Evolutionary conservation across 2,329 filamentous ascomycete genomes (phyloP), one percentile per base, ranked within the genome.

Genomic region (Aspergillus neotritici): DNA sequence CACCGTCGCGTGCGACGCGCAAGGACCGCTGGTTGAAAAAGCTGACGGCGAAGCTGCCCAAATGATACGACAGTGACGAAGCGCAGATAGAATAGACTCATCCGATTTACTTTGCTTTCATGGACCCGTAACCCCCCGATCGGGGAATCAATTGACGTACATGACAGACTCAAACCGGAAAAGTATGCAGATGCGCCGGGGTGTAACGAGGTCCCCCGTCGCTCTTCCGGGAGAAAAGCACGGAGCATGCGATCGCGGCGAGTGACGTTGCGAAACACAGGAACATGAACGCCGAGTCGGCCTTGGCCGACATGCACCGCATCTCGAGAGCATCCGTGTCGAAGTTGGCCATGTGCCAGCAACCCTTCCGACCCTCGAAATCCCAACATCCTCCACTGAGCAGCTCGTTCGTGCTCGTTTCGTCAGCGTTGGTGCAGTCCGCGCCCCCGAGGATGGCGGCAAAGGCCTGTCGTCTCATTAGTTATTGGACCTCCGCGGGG

Each of bases 271-370:
- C 29, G 37, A 44, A 56, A 7, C 31, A 43, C n/a, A 57, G 43
- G 35, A 58, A 51, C 55, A 58, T 57, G 29, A 58, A 60, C 5
- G 51, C 50, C 15, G 38, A 36, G 31, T 58, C 50, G 4, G 55
- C 53, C 11, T 49, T 49, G 13, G 54, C 55, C 11, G 45, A 49
- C 3, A 40, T 44, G 34, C 56, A 60, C 6, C 53, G 47, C 28
- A 43, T 45, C 13, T 53, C 50, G 21, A 56, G 21, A 6, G 34
- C 29, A 21, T 49, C 42, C 29, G 29, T 17, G 12, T 46, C 40
- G 21, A 29, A 46, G 10, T 37, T 34, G 4, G 37, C 10, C 28
- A 17, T 21, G 28, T 36, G 10, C 31, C 38, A 9, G 14, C 44
- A 47, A 12, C 6, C 12, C 36, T 40, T 32, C 10, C 29, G 16